Percentiles rank a stretch among this genome's conserved stretches.
phyloP scores from a whole-genome alignment of 352 stramenopile species.

The Phytopythium litorale region DNA sequence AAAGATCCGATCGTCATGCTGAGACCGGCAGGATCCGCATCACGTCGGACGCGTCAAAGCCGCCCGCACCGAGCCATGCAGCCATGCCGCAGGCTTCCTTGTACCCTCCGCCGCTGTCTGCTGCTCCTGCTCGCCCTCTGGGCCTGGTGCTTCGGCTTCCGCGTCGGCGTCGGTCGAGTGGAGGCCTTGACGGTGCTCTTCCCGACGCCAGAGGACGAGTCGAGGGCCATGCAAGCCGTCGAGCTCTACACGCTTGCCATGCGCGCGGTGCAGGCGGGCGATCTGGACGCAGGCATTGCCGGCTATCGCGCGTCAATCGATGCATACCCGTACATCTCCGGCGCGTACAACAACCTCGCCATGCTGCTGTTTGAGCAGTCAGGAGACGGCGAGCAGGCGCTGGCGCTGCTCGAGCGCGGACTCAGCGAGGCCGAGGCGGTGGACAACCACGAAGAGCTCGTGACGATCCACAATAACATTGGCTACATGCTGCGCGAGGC shows the following conservation, averaged over 20 bases:
- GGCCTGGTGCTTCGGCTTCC: neutral
- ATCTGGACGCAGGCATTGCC: conserved; percentile 18
- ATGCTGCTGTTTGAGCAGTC: conserved; percentile 42
- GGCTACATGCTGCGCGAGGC: conserved; percentile 40
- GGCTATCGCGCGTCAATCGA: conserved; percentile 48
- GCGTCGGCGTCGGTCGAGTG: neutral
- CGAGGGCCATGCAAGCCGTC: conserved; percentile 15
- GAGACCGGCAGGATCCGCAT: too few relatives aligned
- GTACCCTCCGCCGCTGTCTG: neutral
- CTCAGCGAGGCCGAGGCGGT: conserved; percentile 22
- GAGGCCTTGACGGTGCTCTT: conserved; percentile 1
- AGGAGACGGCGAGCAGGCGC: conserved; percentile 20
- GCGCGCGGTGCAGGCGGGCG: conserved; percentile 3
- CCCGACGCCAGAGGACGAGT: conserved; percentile 25
- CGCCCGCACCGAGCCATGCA: too few relatives aligned
- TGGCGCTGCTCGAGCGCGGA: conserved; percentile 39
- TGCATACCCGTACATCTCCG: conserved; percentile 37
- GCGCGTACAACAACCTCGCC: conserved; percentile 79
- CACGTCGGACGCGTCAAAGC: too few relatives aligned
- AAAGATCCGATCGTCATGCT: too few relatives aligned
- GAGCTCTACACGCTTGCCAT: conserved; percentile 26
- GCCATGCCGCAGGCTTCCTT: too few relatives aligned
- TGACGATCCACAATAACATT: conserved; percentile 72
- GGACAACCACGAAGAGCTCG: conserved; percentile 34
- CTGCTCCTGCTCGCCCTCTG: neutral